Conservation (phyloP, 495 filamentous ascomycete genomes). For the Annulohypoxylon nitens region DNA sequence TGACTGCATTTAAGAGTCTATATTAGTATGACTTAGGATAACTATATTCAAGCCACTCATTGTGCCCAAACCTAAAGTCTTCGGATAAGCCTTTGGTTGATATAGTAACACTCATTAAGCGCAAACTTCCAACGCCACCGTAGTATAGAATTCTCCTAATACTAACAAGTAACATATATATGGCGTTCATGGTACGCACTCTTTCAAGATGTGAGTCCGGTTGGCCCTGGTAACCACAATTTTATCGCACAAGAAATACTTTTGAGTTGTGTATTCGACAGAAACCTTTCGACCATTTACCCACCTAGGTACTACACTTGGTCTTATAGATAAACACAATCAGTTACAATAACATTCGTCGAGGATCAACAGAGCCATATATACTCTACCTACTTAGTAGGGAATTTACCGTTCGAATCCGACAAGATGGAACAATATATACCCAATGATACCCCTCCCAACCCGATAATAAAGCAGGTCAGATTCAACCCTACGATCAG, state of each 20-base stretch:
- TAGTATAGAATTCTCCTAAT: neutral
- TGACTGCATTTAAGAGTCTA: neutral
- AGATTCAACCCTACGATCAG: neutral
- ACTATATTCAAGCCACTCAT: neutral
- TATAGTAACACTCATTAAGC: neutral
- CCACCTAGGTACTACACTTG: too few relatives aligned
- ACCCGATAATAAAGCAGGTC: neutral
- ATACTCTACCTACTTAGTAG: too few relatives aligned
- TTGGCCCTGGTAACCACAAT: neutral
- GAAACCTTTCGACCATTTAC: neutral
- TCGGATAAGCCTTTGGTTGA: neutral
- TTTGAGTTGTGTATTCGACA: neutral
- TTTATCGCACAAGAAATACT: neutral
- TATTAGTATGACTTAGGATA: neutral
- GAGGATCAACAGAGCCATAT: too few relatives aligned
- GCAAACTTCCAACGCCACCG: neutral
- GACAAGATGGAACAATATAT: neutral
- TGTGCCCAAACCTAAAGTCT: neutral
- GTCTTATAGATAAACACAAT: too few relatives aligned
- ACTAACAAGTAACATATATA: neutral
- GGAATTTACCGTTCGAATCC: neutral
- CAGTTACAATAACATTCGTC: too few relatives aligned
- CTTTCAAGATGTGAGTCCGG: neutral
- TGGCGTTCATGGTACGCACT: neutral
- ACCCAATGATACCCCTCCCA: neutral